A percentile compares a stretch with the other conserved stretches of the same genome.
Evolutionary conservation across 129 eudicot genomes (phyloP).

Genomic region (Artemisia annua): DNA sequence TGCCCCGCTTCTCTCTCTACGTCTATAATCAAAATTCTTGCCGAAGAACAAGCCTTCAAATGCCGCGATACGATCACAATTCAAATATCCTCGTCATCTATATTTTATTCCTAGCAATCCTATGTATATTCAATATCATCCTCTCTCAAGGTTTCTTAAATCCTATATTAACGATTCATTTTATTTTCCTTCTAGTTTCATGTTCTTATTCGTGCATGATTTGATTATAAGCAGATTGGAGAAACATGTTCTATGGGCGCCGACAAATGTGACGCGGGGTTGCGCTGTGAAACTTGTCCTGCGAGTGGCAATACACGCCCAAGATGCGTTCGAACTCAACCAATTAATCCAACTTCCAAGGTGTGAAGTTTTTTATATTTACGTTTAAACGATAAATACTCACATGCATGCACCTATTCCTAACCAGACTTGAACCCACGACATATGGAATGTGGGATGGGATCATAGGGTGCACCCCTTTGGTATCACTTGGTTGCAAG

Average conservation of each 20-base stretch:
- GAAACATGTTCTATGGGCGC: constrained; percentile 63
- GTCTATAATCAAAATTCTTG: constrained; percentile 21
- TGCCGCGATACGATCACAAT: constrained; percentile 30
- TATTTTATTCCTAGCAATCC: background rate
- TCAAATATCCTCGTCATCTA: constrained; percentile 8
- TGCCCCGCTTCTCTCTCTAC: constrained; percentile 34
- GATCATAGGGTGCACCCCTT: background rate
- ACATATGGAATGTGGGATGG: too few species aligned
- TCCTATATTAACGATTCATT: too few species aligned
- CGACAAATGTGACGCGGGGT: constrained; percentile 58
- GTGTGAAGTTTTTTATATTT: constrained; percentile 22
- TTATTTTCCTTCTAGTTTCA: background rate
- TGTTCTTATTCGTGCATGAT: background rate
- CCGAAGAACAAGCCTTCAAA: constrained; percentile 36
- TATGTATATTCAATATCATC: constrained; percentile 22
- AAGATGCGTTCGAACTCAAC: constrained; percentile 70
- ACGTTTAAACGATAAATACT: background rate
- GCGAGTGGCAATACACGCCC: constrained; percentile 85
- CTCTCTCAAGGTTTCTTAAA: constrained; percentile 37
- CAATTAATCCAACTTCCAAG: constrained; percentile 64
- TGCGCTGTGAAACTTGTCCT: constrained; percentile 72
- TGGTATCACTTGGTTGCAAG: background rate
- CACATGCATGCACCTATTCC: too few species aligned
- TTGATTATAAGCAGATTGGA: constrained; percentile 47
- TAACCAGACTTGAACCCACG: too few species aligned